phyloP scores from a whole-genome alignment of 2,329 filamentous ascomycete species.

The Microcera coccophila region DNA sequence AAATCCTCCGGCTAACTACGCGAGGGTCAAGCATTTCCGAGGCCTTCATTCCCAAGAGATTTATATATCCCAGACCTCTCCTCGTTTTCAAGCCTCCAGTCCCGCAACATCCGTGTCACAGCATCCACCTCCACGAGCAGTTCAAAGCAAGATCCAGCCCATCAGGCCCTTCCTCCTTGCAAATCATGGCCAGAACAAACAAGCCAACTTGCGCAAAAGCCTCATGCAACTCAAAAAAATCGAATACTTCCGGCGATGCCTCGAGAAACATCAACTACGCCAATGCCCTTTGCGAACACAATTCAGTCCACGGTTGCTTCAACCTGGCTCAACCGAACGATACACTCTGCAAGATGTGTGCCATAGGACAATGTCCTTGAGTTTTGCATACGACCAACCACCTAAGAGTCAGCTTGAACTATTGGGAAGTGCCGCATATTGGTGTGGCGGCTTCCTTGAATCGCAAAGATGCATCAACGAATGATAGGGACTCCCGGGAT shows the following conservation, averaged over 20 bases:
- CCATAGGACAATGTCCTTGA: slow-evolving; percentile 21
- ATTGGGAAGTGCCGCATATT: no score
- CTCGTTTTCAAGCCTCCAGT: neutral
- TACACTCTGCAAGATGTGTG: slow-evolving; percentile 24
- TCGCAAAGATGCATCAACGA: no score
- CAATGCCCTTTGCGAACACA: slow-evolving; percentile 23
- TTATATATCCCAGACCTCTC: neutral
- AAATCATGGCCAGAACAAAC: neutral
- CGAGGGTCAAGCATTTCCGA: neutral
- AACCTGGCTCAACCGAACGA: slow-evolving; percentile 16
- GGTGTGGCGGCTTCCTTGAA: no score
- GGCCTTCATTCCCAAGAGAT: neutral
- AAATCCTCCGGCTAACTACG: slow-evolving; percentile 6
- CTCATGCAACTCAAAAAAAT: slow-evolving; percentile 4
- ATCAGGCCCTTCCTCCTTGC: neutral
- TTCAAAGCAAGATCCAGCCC: neutral
- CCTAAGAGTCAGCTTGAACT: no score
- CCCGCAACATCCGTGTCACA: no score
- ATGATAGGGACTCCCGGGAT: no score
- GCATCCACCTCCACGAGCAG: neutral
- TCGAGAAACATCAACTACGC: slow-evolving; percentile 18
- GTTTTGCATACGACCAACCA: neutral
- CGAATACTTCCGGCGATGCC: slow-evolving; percentile 2
- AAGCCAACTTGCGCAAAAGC: slow-evolving; percentile 1
- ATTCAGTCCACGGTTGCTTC: slow-evolving; percentile 21